A percentile compares a stretch with the other conserved stretches of the same genome.
These are phyloP conservation scores for Herpetospermum pedunculosum DNA, from an alignment of 306 rosid species.

Conservation along the genomic window DNA sequence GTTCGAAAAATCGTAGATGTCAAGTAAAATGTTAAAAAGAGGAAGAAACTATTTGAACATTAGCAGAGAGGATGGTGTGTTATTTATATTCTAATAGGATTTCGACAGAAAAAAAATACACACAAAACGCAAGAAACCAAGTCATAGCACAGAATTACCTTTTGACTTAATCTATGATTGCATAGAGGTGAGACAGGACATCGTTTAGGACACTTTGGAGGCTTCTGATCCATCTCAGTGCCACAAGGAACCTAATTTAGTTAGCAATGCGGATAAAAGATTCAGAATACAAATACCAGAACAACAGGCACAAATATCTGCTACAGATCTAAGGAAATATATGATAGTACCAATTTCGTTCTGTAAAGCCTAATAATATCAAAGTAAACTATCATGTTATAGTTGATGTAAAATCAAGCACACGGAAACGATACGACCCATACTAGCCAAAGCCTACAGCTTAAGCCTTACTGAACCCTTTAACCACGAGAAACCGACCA, in stretches of 20 bases:
- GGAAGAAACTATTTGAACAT: neutral
- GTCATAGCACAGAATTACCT: slow-evolving; percentile 38
- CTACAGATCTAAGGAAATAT: neutral
- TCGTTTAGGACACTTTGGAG: slow-evolving; percentile 70
- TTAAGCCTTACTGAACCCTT: neutral
- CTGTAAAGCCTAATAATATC: neutral
- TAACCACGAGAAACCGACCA: neutral
- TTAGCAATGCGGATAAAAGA: neutral
- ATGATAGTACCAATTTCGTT: neutral
- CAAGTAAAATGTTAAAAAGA: neutral
- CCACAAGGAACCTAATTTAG: slow-evolving; percentile 85
- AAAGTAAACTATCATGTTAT: neutral
- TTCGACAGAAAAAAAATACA: neutral
- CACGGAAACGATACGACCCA: neutral
- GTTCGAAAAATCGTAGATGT: neutral
- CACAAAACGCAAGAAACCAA: slow-evolving; percentile 7
- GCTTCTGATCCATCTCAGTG: slow-evolving; percentile 84
- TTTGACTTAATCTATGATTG: slow-evolving; percentile 50
- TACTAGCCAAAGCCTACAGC: neutral
- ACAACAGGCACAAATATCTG: neutral
- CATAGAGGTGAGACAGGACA: slow-evolving; percentile 66
- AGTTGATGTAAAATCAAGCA: neutral
- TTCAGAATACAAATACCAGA: neutral
- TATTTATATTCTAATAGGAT: neutral
- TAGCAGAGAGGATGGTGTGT: neutral